Evolutionary conservation across 768 basidiomycete genomes (phyloP).

Genomic region (Hortiboletus flavorubellus): DNA sequence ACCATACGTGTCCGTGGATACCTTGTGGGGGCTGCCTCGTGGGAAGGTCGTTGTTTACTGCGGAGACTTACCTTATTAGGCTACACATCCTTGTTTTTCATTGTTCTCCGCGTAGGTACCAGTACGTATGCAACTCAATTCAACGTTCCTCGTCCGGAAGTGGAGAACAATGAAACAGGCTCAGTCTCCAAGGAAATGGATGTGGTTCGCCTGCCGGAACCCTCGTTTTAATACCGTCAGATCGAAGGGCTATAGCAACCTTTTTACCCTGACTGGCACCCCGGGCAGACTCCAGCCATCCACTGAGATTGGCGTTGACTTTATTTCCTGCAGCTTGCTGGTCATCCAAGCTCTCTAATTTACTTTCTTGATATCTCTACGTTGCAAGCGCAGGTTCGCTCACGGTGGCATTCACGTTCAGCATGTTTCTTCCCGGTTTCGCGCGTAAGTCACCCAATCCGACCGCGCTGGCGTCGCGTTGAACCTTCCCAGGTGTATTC

Average conservation of each 20-base stretch:
- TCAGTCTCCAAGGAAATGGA: constrained; percentile 25
- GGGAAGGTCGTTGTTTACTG: constrained; percentile 2
- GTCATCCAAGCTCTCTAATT: constrained; percentile 18
- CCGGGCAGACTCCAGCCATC: not conserved
- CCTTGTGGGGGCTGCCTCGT: not conserved
- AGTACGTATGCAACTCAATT: constrained; percentile 5
- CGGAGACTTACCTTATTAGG: constrained; percentile 15
- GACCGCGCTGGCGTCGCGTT: not conserved
- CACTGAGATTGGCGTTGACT: not conserved
- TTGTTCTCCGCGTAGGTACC: constrained; percentile 21
- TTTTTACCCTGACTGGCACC: not conserved
- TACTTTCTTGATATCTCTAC: constrained; percentile 1
- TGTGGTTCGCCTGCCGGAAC: not conserved
- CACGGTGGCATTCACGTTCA: constrained; percentile 1
- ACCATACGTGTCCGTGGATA: constrained; percentile 4
- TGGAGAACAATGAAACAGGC: constrained; percentile 24
- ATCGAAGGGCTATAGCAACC: not conserved
- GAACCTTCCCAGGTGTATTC: constrained; percentile 45
- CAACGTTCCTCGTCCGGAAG: not conserved
- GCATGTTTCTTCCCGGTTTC: constrained; percentile 27
- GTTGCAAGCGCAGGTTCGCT: constrained; percentile 24
- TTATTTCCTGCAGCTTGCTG: constrained; percentile 23
- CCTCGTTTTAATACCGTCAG: not conserved
- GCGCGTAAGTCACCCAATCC: constrained; percentile 20
- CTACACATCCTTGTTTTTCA: constrained; percentile 11